Conservation (phyloP, 371 early-diverging fungal genomes). For the Actinomortierella ambigua region DNA sequence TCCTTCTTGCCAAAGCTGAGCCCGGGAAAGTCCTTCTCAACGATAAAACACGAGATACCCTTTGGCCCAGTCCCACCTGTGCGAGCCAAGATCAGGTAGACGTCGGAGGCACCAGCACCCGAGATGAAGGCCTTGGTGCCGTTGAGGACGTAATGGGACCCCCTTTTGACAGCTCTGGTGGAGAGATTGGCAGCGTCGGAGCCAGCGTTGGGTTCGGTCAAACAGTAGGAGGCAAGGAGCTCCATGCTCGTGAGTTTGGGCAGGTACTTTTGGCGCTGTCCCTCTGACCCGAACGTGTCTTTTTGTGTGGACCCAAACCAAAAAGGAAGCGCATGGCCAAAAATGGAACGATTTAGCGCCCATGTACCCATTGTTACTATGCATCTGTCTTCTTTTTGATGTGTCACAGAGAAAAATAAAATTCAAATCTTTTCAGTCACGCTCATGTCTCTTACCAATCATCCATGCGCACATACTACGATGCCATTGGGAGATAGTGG, state of each 20-base stretch:
- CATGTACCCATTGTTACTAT: no score
- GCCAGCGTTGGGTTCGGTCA: constrained; percentile 76
- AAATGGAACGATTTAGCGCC: no score
- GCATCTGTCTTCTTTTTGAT: no score
- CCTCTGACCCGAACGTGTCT: constrained; percentile 50
- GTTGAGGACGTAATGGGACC: constrained; percentile 68
- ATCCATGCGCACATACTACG: constrained; percentile 57
- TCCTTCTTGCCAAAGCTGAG: constrained; percentile 63
- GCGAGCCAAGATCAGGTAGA: constrained; percentile 60
- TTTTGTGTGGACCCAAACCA: constrained; percentile 25
- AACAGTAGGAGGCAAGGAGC: constrained; percentile 53
- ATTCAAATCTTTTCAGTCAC: no score
- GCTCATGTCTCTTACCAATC: constrained; percentile 20
- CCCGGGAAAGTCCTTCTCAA: constrained; percentile 54
- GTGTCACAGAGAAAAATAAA: no score
- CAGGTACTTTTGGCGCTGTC: constrained; percentile 48
- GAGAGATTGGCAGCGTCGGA: constrained; percentile 69
- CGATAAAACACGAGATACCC: constrained; percentile 53
- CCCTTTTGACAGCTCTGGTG: constrained; percentile 64
- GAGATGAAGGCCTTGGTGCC: constrained; percentile 72
- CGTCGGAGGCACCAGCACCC: constrained; percentile 54
- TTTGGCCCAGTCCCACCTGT: constrained; percentile 55
- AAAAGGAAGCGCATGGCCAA: no score
- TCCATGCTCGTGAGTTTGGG: constrained; percentile 49
- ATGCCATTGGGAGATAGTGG: not conserved